These are phyloP conservation scores for Phytopythium delawarense DNA, from an alignment of 352 stramenopile species.

Conservation along the genomic window DNA sequence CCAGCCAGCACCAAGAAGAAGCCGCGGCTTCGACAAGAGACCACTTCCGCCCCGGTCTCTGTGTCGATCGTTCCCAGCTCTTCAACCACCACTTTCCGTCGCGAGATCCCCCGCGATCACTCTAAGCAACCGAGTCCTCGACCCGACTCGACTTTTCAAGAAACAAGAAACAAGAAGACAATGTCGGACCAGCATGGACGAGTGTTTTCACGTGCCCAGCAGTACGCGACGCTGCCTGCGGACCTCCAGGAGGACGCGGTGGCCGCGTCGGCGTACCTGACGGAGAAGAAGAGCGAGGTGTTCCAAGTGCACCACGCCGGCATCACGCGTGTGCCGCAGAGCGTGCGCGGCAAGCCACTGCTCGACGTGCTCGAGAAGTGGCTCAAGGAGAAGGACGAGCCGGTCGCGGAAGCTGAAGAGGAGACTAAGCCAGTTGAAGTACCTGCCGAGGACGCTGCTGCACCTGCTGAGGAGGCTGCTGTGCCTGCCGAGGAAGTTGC, in stretches of 20 bases:
- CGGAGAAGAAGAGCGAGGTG: constrained; percentile 34
- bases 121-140: neutral
- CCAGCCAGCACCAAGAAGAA: neutral
- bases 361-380: constrained; percentile 41
- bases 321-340: constrained; percentile 35
- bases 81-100: neutral
- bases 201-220: constrained; percentile 20
- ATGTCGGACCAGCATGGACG: constrained; percentile 32
- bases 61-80: neutral
- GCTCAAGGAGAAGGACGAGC: constrained; percentile 21
- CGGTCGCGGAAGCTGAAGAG: constrained; percentile 7
- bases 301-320: constrained; percentile 36
- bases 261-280: constrained; percentile 28
- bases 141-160: constrained; percentile 1
- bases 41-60: constrained; percentile 1
- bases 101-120: neutral
- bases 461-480: constrained; percentile 11
- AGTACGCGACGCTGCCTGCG: constrained; percentile 19
- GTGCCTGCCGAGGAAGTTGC: constrained; percentile 12
- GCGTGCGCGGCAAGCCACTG: constrained; percentile 39
- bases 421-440: neutral
- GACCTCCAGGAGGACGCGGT: constrained; percentile 27
- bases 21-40: constrained; percentile 2
- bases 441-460: constrained; percentile 1
- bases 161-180: constrained; percentile 2